phyloP scores from a whole-genome alignment of 805 yeast genomes.

The Ogataea sp. region DNA sequence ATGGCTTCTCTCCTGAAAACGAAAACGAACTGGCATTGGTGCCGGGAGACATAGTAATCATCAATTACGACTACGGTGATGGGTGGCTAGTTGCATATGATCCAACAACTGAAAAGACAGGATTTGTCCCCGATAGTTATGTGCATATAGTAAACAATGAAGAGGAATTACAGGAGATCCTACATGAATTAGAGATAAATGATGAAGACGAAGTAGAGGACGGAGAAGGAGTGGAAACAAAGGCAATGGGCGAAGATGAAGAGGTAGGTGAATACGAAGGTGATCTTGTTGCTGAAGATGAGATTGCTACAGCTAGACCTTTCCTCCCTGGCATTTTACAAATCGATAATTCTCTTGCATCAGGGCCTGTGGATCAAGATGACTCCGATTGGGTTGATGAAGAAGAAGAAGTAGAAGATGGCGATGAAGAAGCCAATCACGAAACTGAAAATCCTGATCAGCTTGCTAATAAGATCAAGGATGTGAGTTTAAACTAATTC shows the following conservation, averaged over 20 bases:
- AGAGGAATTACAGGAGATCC: slow-evolving; percentile 14
- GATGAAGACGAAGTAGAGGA: slow-evolving; percentile 22
- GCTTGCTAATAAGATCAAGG: neutral
- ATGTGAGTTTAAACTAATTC: neutral
- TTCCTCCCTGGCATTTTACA: slow-evolving; percentile 29
- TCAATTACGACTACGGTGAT: slow-evolving; percentile 89
- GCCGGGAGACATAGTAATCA: slow-evolving; percentile 81
- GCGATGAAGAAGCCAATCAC: slow-evolving; percentile 36
- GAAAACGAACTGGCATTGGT: slow-evolving; percentile 76
- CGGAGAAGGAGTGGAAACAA: slow-evolving; percentile 17
- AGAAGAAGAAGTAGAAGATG: slow-evolving; percentile 45
- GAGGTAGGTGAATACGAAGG: slow-evolving; percentile 8
- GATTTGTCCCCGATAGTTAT: slow-evolving; percentile 92
- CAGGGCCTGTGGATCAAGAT: too few relatives aligned
- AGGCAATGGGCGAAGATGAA: slow-evolving; percentile 22
- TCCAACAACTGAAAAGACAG: slow-evolving; percentile 68
- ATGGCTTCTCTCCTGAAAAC: slow-evolving; percentile 87
- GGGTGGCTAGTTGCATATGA: slow-evolving; percentile 97
- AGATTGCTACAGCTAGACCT: slow-evolving; percentile 30
- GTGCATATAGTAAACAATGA: slow-evolving; percentile 47
- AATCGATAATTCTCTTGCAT: slow-evolving; percentile 21
- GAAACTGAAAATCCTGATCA: slow-evolving; percentile 7
- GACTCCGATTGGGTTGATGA: slow-evolving; percentile 87
- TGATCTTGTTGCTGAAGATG: slow-evolving; percentile 17
- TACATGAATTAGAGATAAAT: slow-evolving; percentile 16